These are phyloP conservation scores for Annulohypoxylon stygium DNA, from an alignment of 495 filamentous ascomycete genomes.

Conservation along the genomic window DNA sequence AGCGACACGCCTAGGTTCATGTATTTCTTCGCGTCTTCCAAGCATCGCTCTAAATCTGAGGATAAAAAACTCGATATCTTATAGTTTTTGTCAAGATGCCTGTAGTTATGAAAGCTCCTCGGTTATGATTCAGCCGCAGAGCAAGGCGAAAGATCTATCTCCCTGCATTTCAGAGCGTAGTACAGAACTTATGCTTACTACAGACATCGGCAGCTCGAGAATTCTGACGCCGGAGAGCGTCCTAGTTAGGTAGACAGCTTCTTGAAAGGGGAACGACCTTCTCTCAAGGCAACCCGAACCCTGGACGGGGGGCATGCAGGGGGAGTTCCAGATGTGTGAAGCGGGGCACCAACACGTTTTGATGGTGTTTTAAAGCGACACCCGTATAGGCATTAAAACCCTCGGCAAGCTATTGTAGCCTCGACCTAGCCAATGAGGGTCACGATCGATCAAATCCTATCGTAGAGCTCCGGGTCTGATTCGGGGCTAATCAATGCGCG, in stretches of 20 bases:
- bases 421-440: conserved; percentile 15
- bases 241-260: background rate
- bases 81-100: too few species aligned
- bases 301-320: conserved; percentile 28
- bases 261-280: conserved; percentile 6
- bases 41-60: too few species aligned
- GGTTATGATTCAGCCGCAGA: conserved; percentile 18
- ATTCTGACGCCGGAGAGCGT: background rate
- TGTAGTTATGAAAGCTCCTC: background rate
- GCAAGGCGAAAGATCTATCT: background rate
- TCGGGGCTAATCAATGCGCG: background rate
- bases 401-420: conserved; percentile 1
- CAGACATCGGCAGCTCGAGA: background rate
- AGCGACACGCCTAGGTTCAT: too few species aligned
- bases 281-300: conserved; percentile 7
- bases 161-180: background rate
- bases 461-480: conserved; percentile 4
- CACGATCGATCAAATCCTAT: background rate
- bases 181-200: background rate
- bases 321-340: conserved; percentile 29
- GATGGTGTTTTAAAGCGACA: conserved; percentile 36
- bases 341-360: conserved; percentile 42
- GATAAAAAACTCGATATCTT: too few species aligned
- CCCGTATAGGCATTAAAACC: conserved; percentile 1
- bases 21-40: too few species aligned